A percentile compares a stretch with the other conserved stretches of the same genome.
phyloP scores from a whole-genome alignment of 768 basidiomycete genomes.

The Lentinula edodes region DNA sequence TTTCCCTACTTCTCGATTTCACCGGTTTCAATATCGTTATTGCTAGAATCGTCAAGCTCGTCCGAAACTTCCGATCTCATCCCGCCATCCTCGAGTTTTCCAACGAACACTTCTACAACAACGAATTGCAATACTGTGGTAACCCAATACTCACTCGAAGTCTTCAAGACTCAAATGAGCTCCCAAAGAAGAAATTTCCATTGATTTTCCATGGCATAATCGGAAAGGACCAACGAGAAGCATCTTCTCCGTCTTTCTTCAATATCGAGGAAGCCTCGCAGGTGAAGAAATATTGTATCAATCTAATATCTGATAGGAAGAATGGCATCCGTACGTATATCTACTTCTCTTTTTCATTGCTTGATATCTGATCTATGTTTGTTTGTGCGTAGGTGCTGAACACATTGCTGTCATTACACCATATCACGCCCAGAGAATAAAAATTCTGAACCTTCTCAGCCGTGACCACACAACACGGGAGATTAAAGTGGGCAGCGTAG shows the following conservation, averaged over 20 bases:
- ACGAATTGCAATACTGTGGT: slow-evolving; percentile 45
- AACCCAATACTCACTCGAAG: slow-evolving; percentile 25
- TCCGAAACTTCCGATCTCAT: slow-evolving; percentile 65
- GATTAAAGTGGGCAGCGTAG: slow-evolving; percentile 61
- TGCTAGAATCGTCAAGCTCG: slow-evolving; percentile 53
- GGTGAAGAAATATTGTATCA: slow-evolving; percentile 40
- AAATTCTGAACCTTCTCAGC: slow-evolving; percentile 35
- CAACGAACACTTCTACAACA: slow-evolving; percentile 53
- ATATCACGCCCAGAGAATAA: slow-evolving; percentile 56
- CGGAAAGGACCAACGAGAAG: slow-evolving; percentile 64
- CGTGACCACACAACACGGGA: slow-evolving; percentile 25
- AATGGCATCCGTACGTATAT: slow-evolving; percentile 19
- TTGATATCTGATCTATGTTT: background rate
- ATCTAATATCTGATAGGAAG: slow-evolving; percentile 13
- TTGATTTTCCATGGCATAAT: slow-evolving; percentile 55
- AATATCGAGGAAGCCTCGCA: slow-evolving; percentile 55
- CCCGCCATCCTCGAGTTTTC: slow-evolving; percentile 54
- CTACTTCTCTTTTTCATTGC: background rate
- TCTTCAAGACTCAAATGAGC: slow-evolving; percentile 24
- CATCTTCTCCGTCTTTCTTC: slow-evolving; percentile 66
- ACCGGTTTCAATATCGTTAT: background rate
- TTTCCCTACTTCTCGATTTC: background rate
- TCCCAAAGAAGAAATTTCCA: slow-evolving; percentile 47
- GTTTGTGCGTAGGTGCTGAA: slow-evolving; percentile 25
- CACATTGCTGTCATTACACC: slow-evolving; percentile 70